Evolutionary conservation across 1,284 basidiomycete genomes (phyloP).

Genomic region (Phylloporus sp.): DNA sequence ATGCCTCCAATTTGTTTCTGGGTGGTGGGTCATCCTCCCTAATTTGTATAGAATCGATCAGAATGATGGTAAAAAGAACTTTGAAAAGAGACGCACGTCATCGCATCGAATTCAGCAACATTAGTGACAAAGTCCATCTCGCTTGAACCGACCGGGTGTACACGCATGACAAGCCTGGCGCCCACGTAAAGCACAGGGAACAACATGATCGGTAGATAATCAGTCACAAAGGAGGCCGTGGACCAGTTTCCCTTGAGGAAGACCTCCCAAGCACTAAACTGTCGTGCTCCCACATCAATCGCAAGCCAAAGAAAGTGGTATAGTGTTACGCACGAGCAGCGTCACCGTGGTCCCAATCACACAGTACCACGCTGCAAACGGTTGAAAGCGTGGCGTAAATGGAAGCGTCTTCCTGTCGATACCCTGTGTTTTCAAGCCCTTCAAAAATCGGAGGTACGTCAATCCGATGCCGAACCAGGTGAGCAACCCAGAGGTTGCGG

Average conservation of each 20-base stretch:
- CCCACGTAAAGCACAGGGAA: slow-evolving; percentile 66
- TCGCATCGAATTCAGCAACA: slow-evolving; percentile 59
- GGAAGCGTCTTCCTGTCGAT: slow-evolving; percentile 60
- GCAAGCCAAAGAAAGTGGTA: background rate
- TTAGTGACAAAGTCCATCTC: slow-evolving; percentile 69
- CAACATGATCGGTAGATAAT: slow-evolving; percentile 67
- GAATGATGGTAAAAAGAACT: background rate
- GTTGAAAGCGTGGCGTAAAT: slow-evolving; percentile 53
- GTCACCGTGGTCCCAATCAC: slow-evolving; percentile 43
- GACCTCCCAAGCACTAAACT: slow-evolving; percentile 53
- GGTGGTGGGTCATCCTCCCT: slow-evolving; percentile 41
- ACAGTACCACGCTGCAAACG: slow-evolving; percentile 56
- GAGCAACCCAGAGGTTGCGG: slow-evolving; percentile 53
- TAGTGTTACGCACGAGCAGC: slow-evolving; percentile 48
- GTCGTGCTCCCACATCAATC: background rate
- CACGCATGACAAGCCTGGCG: slow-evolving; percentile 52
- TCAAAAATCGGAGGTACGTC: slow-evolving; percentile 68
- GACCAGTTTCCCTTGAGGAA: slow-evolving; percentile 52
- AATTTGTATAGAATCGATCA: background rate
- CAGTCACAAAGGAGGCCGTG: slow-evolving; percentile 49
- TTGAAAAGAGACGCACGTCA: slow-evolving; percentile 46
- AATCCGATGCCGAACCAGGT: slow-evolving; percentile 72
- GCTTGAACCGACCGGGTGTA: slow-evolving; percentile 43
- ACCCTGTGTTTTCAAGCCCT: slow-evolving; percentile 65
- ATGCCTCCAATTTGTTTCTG: slow-evolving; percentile 34